These are phyloP conservation scores for Omphalotus olearius DNA, from an alignment of 1,284 basidiomycete species.

Conservation along the genomic window DNA sequence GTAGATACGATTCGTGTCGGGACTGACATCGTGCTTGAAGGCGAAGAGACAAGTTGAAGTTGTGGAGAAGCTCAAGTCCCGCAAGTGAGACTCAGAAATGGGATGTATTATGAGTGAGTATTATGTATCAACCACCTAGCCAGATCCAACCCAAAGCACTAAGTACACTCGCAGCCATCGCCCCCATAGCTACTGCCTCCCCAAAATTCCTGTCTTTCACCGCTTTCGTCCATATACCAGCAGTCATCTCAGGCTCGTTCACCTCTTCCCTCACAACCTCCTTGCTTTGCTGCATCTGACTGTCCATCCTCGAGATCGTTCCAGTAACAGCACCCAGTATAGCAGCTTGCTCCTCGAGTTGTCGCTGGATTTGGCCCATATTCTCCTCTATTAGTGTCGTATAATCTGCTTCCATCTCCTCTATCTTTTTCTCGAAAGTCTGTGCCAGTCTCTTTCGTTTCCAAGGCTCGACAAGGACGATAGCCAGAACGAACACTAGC, in stretches of 20 bases:
- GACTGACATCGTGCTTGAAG: neutral
- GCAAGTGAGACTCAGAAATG: no score
- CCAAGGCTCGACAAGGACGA: slow-evolving; percentile 90
- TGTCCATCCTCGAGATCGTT: slow-evolving; percentile 6
- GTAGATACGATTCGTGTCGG: slow-evolving; percentile 12
- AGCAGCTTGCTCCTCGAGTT: slow-evolving; percentile 47
- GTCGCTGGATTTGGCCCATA: slow-evolving; percentile 43
- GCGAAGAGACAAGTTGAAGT: no score
- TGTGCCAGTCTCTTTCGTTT: slow-evolving; percentile 80
- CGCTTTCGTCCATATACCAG: slow-evolving; percentile 12
- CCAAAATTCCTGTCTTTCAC: slow-evolving; percentile 15
- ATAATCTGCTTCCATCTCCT: slow-evolving; percentile 64
- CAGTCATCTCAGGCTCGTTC: slow-evolving; percentile 5
- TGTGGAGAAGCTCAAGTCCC: no score
- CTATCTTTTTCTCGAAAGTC: slow-evolving; percentile 83
- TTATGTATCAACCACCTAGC: slow-evolving; percentile 12
- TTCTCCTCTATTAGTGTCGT: slow-evolving; percentile 40
- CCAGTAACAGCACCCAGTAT: slow-evolving; percentile 10
- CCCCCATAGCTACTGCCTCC: slow-evolving; percentile 14
- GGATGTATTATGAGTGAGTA: neutral
- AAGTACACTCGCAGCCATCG: slow-evolving; percentile 11
- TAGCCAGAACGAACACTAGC: slow-evolving; percentile 83
- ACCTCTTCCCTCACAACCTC: slow-evolving; percentile 1
- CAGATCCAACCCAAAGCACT: slow-evolving; percentile 16
- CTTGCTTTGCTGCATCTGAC: slow-evolving; percentile 3